Base-by-base conservation (phyloP, 768 basidiomycete genomes). In the Pleurotus citrinopileatus region DNA sequence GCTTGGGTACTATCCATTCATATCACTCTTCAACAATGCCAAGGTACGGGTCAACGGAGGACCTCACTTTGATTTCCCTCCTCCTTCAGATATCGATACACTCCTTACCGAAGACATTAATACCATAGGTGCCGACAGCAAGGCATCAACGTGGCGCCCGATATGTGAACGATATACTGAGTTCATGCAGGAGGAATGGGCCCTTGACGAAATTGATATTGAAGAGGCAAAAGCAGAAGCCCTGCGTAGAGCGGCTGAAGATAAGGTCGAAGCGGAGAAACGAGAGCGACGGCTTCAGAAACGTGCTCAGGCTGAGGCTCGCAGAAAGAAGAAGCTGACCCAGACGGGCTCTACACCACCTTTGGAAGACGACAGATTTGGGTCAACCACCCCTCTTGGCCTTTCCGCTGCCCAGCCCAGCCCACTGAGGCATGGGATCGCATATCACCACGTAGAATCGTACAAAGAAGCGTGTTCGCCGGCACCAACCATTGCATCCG, bases 1-100 rank as follows among this genome's bases (percentile, higher is more conserved):
- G 17, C 73, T 97, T 4, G 97, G 97, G 1, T 99, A 99, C 70
- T 98, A 94, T 66, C 94, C 96, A 0, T 87, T 98, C 73, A 82
- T 97, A 59, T 96, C 93, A 3, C 75, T 96, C 32, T 99, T 93
- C 74, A 95, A 94, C 62, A 87, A 88, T 56, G 96, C 92, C 0
- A 82, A 83, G 55, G 88, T 94, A 10, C 78, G 68, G 43, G 76
- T 96, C 54, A 98, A 99, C 64, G 83, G 94, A 15, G 97, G 97
- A 0, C 97, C 97, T 0, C 67, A 86, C 56, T 98, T 95, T 61
- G 80, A 82, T 6, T 90, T 79, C 61, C 81, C 89, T 1, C 94
- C 94, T 2, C 91, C 91, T 1, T 69, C 76, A 6, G 87, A 94
- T 59, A 80, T 94, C 59, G 91, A 93, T 56, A 75, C 79, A 2